These are phyloP conservation scores for Oryza meyeriana DNA, from an alignment of 176 grass and related monocot species.

Conservation along the genomic window DNA sequence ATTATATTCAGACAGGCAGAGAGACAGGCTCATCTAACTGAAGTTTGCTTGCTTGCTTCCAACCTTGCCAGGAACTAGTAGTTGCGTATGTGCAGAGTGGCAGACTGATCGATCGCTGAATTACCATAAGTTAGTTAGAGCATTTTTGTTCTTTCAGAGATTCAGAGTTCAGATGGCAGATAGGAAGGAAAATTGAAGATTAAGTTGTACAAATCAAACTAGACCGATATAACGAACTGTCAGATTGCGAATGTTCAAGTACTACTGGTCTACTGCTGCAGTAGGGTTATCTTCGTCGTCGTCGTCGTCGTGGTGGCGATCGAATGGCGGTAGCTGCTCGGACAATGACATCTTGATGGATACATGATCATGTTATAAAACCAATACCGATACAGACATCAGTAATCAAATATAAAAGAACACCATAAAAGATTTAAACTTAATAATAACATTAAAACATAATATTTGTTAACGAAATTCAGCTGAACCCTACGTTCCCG, in stretches of 20 bases:
- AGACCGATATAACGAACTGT: background rate
- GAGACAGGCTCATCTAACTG: background rate
- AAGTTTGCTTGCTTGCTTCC: too few species aligned
- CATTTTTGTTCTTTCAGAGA: background rate
- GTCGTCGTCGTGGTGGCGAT: background rate
- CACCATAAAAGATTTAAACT: too few species aligned
- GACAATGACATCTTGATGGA: constrained; percentile 8
- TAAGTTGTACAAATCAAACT: constrained; percentile 26
- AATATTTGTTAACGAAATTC: too few species aligned
- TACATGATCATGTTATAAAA: background rate
- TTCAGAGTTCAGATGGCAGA: background rate
- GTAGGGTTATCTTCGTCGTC: background rate
- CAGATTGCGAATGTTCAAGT: constrained; percentile 8
- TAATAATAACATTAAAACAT: too few species aligned
- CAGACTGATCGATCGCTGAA: background rate
- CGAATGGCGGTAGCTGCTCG: constrained; percentile 4
- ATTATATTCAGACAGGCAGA: background rate
- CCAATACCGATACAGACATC: background rate
- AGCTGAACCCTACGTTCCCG: too few species aligned
- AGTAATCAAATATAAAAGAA: background rate
- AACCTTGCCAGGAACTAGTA: too few species aligned
- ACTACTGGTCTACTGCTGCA: constrained; percentile 5
- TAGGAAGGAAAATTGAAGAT: constrained; percentile 5
- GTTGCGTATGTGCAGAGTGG: background rate
- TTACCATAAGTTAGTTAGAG: constrained; percentile 5